phyloP scores from a whole-genome alignment of 2,329 filamentous ascomycete species.

The Ilyonectria destructans region DNA sequence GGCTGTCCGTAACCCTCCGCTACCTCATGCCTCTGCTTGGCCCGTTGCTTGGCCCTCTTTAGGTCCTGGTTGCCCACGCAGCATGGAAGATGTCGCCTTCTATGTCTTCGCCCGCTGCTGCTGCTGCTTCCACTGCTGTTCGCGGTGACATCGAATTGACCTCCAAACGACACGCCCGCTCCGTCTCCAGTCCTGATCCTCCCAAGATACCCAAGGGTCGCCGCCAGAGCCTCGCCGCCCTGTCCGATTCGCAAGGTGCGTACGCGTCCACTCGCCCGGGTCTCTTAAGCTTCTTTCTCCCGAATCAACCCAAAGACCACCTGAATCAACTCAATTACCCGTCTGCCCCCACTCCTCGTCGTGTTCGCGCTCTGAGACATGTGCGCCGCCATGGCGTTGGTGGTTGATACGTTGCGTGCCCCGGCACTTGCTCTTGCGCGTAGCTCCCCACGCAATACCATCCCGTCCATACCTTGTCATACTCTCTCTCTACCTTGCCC shows the following conservation, averaged over 20 bases:
- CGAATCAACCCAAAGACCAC: not conserved
- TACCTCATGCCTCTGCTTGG: slow-evolving; percentile 27
- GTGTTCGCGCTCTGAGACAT: not conserved
- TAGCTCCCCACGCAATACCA: slow-evolving; percentile 1
- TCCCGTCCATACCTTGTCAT: not conserved
- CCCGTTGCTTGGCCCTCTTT: slow-evolving; percentile 39
- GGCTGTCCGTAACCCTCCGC: slow-evolving; percentile 37
- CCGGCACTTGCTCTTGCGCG: not conserved
- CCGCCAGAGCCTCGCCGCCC: slow-evolving; percentile 47
- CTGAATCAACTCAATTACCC: not conserved
- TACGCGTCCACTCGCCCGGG: slow-evolving; percentile 14
- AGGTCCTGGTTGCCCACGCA: slow-evolving; percentile 47
- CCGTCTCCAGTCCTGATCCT: slow-evolving; percentile 41
- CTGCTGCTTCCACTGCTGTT: not conserved
- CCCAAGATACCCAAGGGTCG: slow-evolving; percentile 37
- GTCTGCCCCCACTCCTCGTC: not conserved
- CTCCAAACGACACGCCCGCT: slow-evolving; percentile 46
- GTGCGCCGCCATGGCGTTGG: not conserved
- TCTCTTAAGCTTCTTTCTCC: not conserved
- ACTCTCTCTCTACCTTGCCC: not conserved
- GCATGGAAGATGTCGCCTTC: slow-evolving; percentile 57
- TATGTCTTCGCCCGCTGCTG: slow-evolving; percentile 48
- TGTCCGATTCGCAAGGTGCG: slow-evolving; percentile 53
- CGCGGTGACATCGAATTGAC: slow-evolving; percentile 49
- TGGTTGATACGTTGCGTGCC: not conserved